Conservation (phyloP, 257 asterid genomes). For the Plantago elongata region DNA sequence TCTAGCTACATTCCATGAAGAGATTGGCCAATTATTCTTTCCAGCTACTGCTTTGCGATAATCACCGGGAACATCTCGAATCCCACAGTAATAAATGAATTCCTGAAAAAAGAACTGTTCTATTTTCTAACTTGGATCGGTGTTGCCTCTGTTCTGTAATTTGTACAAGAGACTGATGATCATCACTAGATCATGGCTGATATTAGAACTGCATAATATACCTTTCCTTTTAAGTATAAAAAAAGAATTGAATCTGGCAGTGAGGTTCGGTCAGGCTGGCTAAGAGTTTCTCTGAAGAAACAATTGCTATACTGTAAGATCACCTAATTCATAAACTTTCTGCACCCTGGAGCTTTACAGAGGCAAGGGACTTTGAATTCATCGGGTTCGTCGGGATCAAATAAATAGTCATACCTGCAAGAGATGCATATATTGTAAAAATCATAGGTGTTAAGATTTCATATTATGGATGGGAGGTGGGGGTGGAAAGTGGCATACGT, state of each 20-base stretch:
- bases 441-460: background rate
- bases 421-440: conserved; percentile 11
- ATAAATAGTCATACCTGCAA: conserved; percentile 90
- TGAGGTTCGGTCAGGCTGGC: conserved; percentile 28
- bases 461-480: background rate
- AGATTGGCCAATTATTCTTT: no score
- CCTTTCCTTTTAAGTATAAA: background rate
- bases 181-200: conserved; percentile 5
- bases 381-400: conserved; percentile 88
- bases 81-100: no score
- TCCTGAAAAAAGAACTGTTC: no score
- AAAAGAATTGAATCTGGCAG: background rate
- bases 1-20: no score
- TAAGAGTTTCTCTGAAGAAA: conserved; percentile 36
- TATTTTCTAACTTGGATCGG: no score
- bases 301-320: conserved; percentile 25
- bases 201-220: background rate
- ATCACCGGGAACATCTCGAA: no score
- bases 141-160: background rate
- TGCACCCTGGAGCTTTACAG: conserved; percentile 79
- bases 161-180: conserved; percentile 3
- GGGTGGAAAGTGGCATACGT: conserved; percentile 45
- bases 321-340: conserved; percentile 89
- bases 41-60: no score
- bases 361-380: conserved; percentile 86